These are phyloP conservation scores for Ambrosiella beaveri DNA, from an alignment of 2,329 filamentous ascomycete species.

Conservation along the genomic window DNA sequence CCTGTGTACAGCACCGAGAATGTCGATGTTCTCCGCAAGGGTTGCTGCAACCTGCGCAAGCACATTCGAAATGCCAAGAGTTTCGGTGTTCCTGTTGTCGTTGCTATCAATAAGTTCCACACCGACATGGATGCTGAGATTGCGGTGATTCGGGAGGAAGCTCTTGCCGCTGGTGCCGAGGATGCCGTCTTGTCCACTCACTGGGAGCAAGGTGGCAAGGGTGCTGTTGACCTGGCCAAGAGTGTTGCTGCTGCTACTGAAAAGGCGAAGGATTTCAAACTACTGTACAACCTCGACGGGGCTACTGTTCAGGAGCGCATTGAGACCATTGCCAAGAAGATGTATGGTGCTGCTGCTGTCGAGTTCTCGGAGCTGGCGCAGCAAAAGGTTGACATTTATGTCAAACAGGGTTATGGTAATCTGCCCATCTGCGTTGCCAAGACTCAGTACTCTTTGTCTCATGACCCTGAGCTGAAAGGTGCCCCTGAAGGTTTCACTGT, in stretches of 20 bases:
- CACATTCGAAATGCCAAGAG: conserved; percentile 80
- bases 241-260: conserved; percentile 69
- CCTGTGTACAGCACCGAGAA: conserved; percentile 89
- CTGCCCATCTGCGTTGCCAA: conserved; percentile 94
- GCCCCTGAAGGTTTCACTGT: conserved; percentile 88
- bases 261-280: conserved; percentile 71
- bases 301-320: conserved; percentile 79
- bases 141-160: conserved; percentile 73
- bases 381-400: conserved; percentile 93
- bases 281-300: conserved; percentile 53
- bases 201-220: conserved; percentile 88
- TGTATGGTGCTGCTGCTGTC: conserved; percentile 84
- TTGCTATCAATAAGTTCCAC: conserved; percentile 92
- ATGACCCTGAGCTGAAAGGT: conserved; percentile 86
- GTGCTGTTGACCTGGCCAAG: conserved; percentile 74
- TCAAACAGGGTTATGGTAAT: conserved; percentile 77
- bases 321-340: conserved; percentile 72
- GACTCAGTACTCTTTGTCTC: conserved; percentile 92
- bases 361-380: conserved; percentile 89
- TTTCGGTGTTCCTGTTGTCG: conserved; percentile 85
- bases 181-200: conserved; percentile 90
- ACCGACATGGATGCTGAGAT: conserved; percentile 91
- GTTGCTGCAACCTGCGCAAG: conserved; percentile 88
- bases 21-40: conserved; percentile 71
- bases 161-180: conserved; percentile 78